A percentile compares a stretch with the other conserved stretches of the same genome.
phyloP scores from a whole-genome alignment of 805 yeast genomes.

The Candida fluviatilis region DNA sequence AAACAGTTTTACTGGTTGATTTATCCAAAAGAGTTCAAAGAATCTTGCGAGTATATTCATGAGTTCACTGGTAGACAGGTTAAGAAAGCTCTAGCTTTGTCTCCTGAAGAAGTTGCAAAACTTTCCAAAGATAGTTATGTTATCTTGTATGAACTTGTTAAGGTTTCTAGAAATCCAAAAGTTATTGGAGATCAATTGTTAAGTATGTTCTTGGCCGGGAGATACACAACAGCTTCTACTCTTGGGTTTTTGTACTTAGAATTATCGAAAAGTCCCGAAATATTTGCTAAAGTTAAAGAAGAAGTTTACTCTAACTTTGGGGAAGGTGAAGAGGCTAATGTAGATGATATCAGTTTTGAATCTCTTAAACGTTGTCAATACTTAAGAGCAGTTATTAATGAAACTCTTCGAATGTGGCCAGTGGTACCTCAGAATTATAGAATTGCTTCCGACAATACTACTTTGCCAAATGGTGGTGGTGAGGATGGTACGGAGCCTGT shows the following conservation, averaged over 20 bases:
- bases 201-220: constrained; percentile 15
- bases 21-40: constrained; percentile 24
- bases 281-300: constrained; percentile 23
- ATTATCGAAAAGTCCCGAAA: constrained; percentile 27
- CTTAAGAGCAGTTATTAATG: constrained; percentile 28
- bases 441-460: constrained; percentile 26
- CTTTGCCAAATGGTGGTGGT: constrained; percentile 37
- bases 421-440: constrained; percentile 32
- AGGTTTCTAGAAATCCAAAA: constrained; percentile 32
- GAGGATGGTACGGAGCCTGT: constrained; percentile 34
- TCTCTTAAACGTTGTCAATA: constrained; percentile 30
- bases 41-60: constrained; percentile 27
- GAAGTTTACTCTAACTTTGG: constrained; percentile 26
- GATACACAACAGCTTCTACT: constrained; percentile 37
- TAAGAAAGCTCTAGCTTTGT: constrained; percentile 22
- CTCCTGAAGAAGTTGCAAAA: constrained; percentile 25
- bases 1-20: constrained; percentile 24
- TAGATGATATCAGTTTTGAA: constrained; percentile 28
- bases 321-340: constrained; percentile 16
- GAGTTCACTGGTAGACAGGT: constrained; percentile 28
- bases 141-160: constrained; percentile 38
- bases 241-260: constrained; percentile 28
- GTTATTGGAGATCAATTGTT: constrained; percentile 37
- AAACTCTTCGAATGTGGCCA: constrained; percentile 32
- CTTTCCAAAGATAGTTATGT: constrained; percentile 28